Percentiles rank a stretch among this genome's conserved stretches.
These are phyloP conservation scores for Ottelia alismoides DNA, from an alignment of 106 monocot genomes.

Conservation along the genomic window DNA sequence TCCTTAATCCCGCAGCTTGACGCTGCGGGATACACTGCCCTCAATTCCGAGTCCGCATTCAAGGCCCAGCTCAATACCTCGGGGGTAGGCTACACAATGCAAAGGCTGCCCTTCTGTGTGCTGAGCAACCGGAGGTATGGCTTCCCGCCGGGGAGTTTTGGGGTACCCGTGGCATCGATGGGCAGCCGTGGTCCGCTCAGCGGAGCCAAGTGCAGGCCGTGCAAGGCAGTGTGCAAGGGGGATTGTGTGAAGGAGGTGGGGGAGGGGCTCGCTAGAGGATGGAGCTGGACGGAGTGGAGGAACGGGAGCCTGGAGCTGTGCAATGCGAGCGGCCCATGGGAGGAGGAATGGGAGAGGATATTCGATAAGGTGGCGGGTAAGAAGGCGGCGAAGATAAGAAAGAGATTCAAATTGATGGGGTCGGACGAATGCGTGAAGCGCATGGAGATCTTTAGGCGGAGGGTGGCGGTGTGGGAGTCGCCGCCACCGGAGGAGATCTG, in stretches of 20 bases:
- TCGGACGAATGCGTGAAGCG: slow-evolving; percentile 17
- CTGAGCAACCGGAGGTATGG: slow-evolving; percentile 51
- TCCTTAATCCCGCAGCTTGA: slow-evolving; percentile 43
- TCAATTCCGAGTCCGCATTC: slow-evolving; percentile 80
- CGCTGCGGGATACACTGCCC: slow-evolving; percentile 21
- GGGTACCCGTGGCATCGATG: slow-evolving; percentile 72
- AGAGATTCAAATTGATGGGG: slow-evolving; percentile 17
- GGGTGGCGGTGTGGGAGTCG: slow-evolving; percentile 37
- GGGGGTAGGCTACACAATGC: slow-evolving; percentile 1
- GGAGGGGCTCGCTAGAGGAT: slow-evolving; percentile 1
- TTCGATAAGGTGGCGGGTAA: slow-evolving; percentile 48
- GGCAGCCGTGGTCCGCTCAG: slow-evolving; percentile 61
- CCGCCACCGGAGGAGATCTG: slow-evolving; percentile 47
- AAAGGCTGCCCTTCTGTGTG: slow-evolving; percentile 49
- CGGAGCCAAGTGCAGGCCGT: slow-evolving; percentile 90
- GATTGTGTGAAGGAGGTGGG: slow-evolving; percentile 18
- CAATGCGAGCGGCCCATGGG: slow-evolving; percentile 45
- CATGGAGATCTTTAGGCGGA: slow-evolving; percentile 20
- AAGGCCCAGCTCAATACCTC: slow-evolving; percentile 34
- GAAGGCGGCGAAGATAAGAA: slow-evolving; percentile 22
- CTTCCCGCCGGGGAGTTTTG: slow-evolving; percentile 55
- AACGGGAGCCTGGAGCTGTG: slow-evolving; percentile 56
- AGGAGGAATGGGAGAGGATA: slow-evolving; percentile 43
- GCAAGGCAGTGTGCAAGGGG: slow-evolving; percentile 36
- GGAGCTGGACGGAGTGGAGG: slow-evolving; percentile 69